phyloP scores from a whole-genome alignment of 1,284 basidiomycete species.

The Trametes pubescens region DNA sequence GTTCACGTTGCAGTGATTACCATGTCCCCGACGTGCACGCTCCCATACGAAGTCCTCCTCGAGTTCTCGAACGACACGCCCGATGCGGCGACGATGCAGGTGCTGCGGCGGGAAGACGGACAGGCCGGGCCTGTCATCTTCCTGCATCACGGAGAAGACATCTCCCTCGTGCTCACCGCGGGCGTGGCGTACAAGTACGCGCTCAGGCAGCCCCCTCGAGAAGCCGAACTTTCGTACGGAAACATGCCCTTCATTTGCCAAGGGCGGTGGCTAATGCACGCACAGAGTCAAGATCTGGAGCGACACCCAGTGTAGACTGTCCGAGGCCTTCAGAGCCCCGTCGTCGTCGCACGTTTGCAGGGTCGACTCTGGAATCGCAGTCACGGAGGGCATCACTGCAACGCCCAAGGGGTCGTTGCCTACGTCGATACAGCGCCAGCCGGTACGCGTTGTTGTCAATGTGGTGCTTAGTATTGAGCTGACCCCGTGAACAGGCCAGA shows the following conservation, averaged over 20 bases:
- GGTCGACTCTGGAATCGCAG: conserved; percentile 11
- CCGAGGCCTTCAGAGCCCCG: conserved; percentile 44
- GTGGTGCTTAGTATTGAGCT: background rate
- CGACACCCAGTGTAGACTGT: conserved; percentile 48
- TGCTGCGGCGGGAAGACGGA: conserved; percentile 33
- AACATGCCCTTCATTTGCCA: background rate
- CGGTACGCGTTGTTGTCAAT: background rate
- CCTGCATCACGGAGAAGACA: conserved; percentile 37
- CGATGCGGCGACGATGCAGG: conserved; percentile 47
- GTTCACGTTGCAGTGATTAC: background rate
- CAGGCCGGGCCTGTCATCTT: conserved; percentile 37
- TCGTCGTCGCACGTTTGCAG: conserved; percentile 15
- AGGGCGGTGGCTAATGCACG: background rate
- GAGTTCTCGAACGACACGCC: conserved; percentile 57
- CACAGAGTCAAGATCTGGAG: conserved; percentile 53
- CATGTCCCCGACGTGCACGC: conserved; percentile 57
- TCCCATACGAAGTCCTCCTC: conserved; percentile 58
- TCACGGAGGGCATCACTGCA: conserved; percentile 24
- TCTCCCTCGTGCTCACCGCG: conserved; percentile 42
- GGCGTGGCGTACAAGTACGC: conserved; percentile 43
- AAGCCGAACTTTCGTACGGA: conserved; percentile 45
- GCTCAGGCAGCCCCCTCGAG: conserved; percentile 39
- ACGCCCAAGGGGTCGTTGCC: conserved; percentile 4
- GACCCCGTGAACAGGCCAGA: background rate
- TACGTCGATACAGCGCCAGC: background rate